Base-by-base conservation (phyloP, 1,284 basidiomycete species). In the Chalciporus sp. region DNA sequence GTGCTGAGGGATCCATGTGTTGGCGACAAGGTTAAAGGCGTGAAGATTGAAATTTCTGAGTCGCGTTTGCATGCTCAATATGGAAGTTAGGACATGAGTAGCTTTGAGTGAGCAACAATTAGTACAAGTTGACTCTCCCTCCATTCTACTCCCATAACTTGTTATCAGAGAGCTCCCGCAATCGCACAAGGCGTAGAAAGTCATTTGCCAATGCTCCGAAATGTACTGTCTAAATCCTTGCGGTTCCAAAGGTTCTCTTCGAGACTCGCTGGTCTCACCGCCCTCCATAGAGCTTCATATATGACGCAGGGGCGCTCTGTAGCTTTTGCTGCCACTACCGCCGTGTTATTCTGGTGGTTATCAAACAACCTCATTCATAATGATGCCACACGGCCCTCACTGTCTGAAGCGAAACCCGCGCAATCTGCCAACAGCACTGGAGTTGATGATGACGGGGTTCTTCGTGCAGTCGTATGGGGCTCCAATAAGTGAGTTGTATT, bases 401-500 rank as follows among this genome's bases (percentile, higher is more conserved):
- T 58, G 11, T 49, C 56, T 28, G 49, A 58, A 35, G 17, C 26
- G 16, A 52, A 28, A n/a, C 16, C 48, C 14, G 10, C 14, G 26
- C 17, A 14, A 37, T 39, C 49, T 40, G 39, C 41, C 14, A 57
- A 63, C 19, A 65, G 58, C 19, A 69, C 66, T 8, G 62, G 66
- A 1, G 40, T 70, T 3, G 49, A 52, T 19, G 56, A 61, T 52
- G 54, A 68, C 11, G 72, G 69, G n/a, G 61, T 59, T 26, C 67
- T 83, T 29, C 64, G 68, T 42, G 68, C 78, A 6, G 61, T 81
- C 7, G 76, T 78, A 2, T 85, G 82, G 80, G 83, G 83, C n/a
- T 82, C 82, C 14, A 85, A 85, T 62, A 77, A 70, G 82, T 82
- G 61, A 57, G 75, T 58, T 40, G 5, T 42, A 52, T n/a, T 26